Conservation (phyloP, 23 red algal species). For the Porphyridium purpureum region DNA sequence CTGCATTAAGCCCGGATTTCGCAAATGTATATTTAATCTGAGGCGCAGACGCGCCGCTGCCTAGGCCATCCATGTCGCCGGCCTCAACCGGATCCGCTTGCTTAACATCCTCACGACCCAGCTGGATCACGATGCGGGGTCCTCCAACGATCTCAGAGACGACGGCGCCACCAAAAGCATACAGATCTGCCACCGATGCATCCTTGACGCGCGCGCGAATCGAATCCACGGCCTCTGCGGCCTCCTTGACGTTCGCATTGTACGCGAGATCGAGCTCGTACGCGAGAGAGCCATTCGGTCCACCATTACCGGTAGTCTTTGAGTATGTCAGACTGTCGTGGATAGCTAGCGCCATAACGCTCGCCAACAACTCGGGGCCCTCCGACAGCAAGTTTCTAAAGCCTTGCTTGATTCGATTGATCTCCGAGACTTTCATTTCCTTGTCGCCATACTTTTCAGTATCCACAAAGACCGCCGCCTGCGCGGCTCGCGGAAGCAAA, state of each 20-base stretch:
- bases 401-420: slow-evolving; percentile 78
- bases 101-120: slow-evolving; percentile 72
- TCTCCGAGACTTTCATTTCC: slow-evolving; percentile 30
- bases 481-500: background rate
- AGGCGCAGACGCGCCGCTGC: slow-evolving; percentile 19
- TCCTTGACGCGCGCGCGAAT: slow-evolving; percentile 18
- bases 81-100: slow-evolving; percentile 18
- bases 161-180: slow-evolving; percentile 87
- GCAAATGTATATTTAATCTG: slow-evolving; percentile 17
- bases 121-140: slow-evolving; percentile 75
- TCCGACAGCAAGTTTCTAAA: slow-evolving; percentile 54
- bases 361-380: slow-evolving; percentile 40
- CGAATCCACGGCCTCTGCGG: slow-evolving; percentile 27
- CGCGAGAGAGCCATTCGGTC: slow-evolving; percentile 62
- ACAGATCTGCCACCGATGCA: slow-evolving; percentile 72
- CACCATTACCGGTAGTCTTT: slow-evolving; percentile 44
- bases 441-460: slow-evolving; percentile 57
- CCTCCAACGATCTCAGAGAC: slow-evolving; percentile 74
- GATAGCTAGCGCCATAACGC: slow-evolving; percentile 47
- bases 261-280: slow-evolving; percentile 32
- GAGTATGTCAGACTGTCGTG: slow-evolving; percentile 78
- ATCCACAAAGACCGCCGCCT: slow-evolving; percentile 32
- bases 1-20: slow-evolving; percentile 26
- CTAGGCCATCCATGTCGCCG: slow-evolving; percentile 10
- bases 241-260: slow-evolving; percentile 26